Evolutionary conservation across 164 flowering plant genomes (phyloP).

Genomic region (Aristolochia contorta): DNA sequence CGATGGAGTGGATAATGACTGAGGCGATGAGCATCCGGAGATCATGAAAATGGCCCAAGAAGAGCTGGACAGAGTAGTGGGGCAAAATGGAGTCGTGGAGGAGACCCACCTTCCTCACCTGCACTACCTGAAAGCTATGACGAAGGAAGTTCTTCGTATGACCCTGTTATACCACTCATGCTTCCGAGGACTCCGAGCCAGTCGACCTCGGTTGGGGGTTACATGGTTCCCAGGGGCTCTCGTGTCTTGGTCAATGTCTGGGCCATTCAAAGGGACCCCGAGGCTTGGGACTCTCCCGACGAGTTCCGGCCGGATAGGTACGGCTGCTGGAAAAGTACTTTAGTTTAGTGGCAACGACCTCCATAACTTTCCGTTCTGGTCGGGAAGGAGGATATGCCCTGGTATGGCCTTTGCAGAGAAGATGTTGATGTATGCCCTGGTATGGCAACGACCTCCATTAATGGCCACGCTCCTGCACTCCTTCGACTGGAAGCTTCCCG

Average conservation of each 20-base stretch:
- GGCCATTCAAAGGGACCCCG: constrained; percentile 18
- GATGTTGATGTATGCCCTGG: constrained; percentile 14
- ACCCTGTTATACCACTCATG: constrained; percentile 11
- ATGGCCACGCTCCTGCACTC: constrained; percentile 20
- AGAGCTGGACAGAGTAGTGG: constrained; percentile 11
- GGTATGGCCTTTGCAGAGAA: constrained; percentile 21
- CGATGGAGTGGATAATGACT: constrained; percentile 18
- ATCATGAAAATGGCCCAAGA: constrained; percentile 3
- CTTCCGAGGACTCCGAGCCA: constrained; percentile 7
- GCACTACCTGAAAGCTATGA: constrained; percentile 7
- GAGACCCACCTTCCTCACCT: constrained; percentile 8
- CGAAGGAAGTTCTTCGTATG: constrained; percentile 13
- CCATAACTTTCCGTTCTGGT: constrained; percentile 19
- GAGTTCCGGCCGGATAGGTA: constrained; percentile 16
- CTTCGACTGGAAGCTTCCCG: constrained; percentile 14
- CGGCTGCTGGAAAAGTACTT: background rate
- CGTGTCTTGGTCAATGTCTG: constrained; percentile 12
- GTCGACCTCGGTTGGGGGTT: constrained; percentile 6
- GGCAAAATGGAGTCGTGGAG: constrained; percentile 5
- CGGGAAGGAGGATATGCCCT: constrained; percentile 23
- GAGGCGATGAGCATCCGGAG: constrained; percentile 10
- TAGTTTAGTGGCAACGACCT: constrained; percentile 12
- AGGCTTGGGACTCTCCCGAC: constrained; percentile 7
- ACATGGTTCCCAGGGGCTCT: constrained; percentile 7
- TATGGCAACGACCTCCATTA: too few relatives aligned